These are phyloP conservation scores for Lentinula sp. DNA, from an alignment of 768 basidiomycete genomes.

Conservation along the genomic window DNA sequence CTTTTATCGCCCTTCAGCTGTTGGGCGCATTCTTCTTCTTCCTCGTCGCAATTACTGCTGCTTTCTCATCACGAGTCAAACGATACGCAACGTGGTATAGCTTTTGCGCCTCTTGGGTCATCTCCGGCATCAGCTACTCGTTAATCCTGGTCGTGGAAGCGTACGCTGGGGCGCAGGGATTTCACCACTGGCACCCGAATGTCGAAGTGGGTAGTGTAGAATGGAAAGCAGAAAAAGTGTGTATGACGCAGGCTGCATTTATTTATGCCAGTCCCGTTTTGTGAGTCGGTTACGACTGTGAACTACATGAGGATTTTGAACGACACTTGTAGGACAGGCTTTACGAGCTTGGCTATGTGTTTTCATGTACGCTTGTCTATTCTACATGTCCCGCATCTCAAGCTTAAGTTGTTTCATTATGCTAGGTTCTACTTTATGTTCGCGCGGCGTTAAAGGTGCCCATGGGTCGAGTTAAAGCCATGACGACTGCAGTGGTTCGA, in stretches of 20 bases:
- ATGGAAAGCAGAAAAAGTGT: constrained; percentile 10
- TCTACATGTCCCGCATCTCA: not conserved
- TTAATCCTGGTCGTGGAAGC: constrained; percentile 13
- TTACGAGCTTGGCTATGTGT: constrained; percentile 1
- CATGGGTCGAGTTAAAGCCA: not conserved
- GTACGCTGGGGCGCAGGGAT: constrained; percentile 10
- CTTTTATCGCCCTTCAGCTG: constrained; percentile 12
- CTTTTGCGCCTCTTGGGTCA: constrained; percentile 22
- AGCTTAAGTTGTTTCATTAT: not conserved
- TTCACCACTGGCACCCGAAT: not conserved
- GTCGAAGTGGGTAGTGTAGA: not conserved
- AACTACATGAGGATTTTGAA: not conserved
- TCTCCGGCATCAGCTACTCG: constrained; percentile 21
- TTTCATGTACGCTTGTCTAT: not conserved
- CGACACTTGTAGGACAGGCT: not conserved
- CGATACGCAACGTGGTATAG: constrained; percentile 23
- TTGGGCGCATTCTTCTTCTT: constrained; percentile 16
- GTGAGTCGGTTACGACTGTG: not conserved
- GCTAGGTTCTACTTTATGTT: not conserved
- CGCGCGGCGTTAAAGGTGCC: not conserved
- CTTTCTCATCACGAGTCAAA: constrained; percentile 8
- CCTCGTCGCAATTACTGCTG: constrained; percentile 16
- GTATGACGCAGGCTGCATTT: constrained; percentile 18
- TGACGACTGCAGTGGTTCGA: not conserved
- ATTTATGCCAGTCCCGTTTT: constrained; percentile 17